Evolutionary conservation across 441 rosid species (phyloP).

Genomic region (Pelargonium fulgidum): DNA sequence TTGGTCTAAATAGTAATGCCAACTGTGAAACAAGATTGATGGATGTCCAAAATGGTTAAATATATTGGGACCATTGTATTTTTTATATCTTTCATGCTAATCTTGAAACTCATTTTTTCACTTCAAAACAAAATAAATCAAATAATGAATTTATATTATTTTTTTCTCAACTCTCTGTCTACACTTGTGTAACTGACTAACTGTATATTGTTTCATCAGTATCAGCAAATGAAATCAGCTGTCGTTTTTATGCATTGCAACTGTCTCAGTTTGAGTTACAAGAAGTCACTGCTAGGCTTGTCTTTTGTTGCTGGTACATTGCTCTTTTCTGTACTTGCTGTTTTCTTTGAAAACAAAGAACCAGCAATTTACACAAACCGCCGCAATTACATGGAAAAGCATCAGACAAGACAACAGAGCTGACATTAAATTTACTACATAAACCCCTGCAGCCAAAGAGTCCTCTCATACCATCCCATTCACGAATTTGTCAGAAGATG

Average conservation of each 20-base stretch:
- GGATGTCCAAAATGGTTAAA: no score
- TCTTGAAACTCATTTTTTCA: no score
- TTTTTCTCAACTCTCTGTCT: not conserved
- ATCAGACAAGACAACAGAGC: slow-evolving; percentile 17
- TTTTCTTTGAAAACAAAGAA: no score
- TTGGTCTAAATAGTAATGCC: no score
- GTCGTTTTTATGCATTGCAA: not conserved
- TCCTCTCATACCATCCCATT: not conserved
- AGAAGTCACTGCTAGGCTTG: not conserved
- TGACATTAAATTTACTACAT: not conserved
- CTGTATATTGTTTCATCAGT: not conserved
- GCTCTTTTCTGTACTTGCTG: not conserved
- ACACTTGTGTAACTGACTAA: not conserved
- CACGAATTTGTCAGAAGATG: not conserved
- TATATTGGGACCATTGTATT: no score
- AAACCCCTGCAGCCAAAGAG: not conserved
- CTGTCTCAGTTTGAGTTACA: not conserved
- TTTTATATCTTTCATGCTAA: no score
- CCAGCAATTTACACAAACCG: not conserved
- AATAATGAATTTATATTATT: not conserved
- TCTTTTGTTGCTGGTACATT: not conserved
- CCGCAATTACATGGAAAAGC: not conserved
- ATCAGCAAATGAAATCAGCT: not conserved
- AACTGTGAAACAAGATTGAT: no score
- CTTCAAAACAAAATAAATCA: no score